Conservation (phyloP, 1,284 basidiomycete species). For the Melampsora larici-populina region DNA sequence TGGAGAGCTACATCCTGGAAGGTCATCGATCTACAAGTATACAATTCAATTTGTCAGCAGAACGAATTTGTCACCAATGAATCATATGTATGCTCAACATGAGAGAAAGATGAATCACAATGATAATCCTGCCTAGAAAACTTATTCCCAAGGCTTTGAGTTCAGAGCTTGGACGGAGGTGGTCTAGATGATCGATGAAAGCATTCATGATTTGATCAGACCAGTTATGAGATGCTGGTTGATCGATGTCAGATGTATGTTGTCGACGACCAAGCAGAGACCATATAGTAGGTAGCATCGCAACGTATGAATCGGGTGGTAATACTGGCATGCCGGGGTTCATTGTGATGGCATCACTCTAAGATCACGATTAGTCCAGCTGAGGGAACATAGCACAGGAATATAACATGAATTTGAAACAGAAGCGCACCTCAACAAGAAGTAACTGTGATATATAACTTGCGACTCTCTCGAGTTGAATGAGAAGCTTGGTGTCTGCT, state of each 20-base stretch:
- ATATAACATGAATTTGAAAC: not conserved
- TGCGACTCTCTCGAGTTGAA: constrained; percentile 62
- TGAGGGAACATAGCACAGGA: not conserved
- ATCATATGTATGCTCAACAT: not conserved
- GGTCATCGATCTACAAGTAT: constrained; percentile 32
- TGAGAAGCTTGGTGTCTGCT: constrained; percentile 47
- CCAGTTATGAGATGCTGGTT: not conserved
- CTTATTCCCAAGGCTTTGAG: constrained; percentile 28
- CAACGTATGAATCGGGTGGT: constrained; percentile 64
- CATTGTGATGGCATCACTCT: constrained; percentile 48
- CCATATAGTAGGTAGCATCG: constrained; percentile 79
- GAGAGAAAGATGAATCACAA: constrained; percentile 12
- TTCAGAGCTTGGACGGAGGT: constrained; percentile 15
- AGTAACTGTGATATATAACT: constrained; percentile 69
- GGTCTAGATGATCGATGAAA: constrained; percentile 40
- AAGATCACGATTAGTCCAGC: not conserved
- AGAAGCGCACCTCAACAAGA: constrained; percentile 59
- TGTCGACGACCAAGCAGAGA: constrained; percentile 59
- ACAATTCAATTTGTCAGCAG: not conserved
- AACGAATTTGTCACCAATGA: not conserved
- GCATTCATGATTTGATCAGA: constrained; percentile 22
- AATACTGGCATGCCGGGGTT: constrained; percentile 59
- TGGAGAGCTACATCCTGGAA: constrained; percentile 31
- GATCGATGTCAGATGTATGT: constrained; percentile 8
- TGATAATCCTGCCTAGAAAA: constrained; percentile 29